Percentiles rank a stretch among this genome's conserved stretches.
Conservation (phyloP, 73 alveolate genomes). For the Symbiodinium pilosum region DNA sequence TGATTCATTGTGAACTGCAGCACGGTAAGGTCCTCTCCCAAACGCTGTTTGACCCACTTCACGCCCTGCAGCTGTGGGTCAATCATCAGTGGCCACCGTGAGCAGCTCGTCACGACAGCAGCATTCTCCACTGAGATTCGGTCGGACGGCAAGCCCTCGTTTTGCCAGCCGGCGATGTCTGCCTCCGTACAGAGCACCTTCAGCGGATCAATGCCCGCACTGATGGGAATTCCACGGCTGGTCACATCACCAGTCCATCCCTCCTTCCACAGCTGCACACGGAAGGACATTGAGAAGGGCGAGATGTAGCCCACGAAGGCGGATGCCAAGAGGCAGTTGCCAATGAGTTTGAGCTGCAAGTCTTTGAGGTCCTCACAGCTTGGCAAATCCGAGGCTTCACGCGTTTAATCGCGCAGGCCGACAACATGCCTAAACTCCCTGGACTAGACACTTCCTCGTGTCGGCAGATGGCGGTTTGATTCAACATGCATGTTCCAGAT, state of each 20-base stretch:
- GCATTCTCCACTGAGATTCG: conserved; percentile 99
- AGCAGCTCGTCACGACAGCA: conserved; percentile 98
- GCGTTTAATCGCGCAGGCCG: too few relatives aligned
- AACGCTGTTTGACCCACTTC: conserved; percentile 98
- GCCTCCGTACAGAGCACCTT: conserved; percentile 99
- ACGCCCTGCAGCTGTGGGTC: conserved; percentile 99
- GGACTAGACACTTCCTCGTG: too few relatives aligned
- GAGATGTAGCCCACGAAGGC: conserved; percentile 99
- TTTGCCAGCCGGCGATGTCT: conserved; percentile 99
- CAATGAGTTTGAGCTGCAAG: conserved; percentile 98
- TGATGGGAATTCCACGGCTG: conserved; percentile 97
- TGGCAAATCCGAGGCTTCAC: too few relatives aligned
- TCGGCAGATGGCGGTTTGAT: too few relatives aligned
- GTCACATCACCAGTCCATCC: conserved; percentile 86
- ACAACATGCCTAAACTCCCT: too few relatives aligned
- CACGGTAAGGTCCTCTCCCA: conserved; percentile 97
- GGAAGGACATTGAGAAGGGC: conserved; percentile 99
- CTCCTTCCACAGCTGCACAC: conserved; percentile 96
- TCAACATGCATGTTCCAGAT: too few relatives aligned
- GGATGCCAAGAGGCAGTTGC: conserved; percentile 99
- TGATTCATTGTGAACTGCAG: conserved; percentile 97
- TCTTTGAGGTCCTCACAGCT: conserved; percentile 95
- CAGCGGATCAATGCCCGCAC: conserved; percentile 99
- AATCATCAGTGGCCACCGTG: conserved; percentile 99
- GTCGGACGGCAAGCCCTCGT: conserved; percentile 99